Evolutionary conservation across 345 rosid genomes (phyloP), one percentile per base, ranked within the genome.

Genomic region (Rhodamnia rubescens): DNA sequence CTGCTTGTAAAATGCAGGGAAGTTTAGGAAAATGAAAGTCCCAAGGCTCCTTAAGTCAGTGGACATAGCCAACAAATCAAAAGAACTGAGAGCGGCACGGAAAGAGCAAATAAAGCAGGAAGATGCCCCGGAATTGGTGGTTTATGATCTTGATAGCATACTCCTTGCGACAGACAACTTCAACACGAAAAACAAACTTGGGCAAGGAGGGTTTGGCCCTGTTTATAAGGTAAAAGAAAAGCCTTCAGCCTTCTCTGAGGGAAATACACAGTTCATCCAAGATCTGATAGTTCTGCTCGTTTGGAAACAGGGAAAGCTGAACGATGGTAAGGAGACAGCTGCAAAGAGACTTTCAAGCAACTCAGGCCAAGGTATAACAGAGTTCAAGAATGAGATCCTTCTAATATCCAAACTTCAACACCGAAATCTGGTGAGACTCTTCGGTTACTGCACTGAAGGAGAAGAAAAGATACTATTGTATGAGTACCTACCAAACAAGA

Each of bases 361-460:
- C 27, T 95, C 98, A 1, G 91, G 95, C 14, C 95, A 93, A 90
- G 98, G 98, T 8, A 81, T 88, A 0, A 87, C 87, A 57, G 94
- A 95, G 80, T 92, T 95, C 64, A 89, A 87, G 87, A 94, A 92
- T 50, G 95, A 95, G 84, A 92, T 94, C 44, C 78, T 87, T 21
- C 87, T 93, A 22, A 93, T 94, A 42, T 88, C 97, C 3, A 91
- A 91, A 81, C 90, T 95, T 44, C 97, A 92, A 85, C 96, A 95
- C 85, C 84, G 92, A 40, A 94, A 94, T 81, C 92, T 94, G 5
- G 96, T 94, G 74, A 93, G 86, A 50, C 91, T 94, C 26, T 84
- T 91, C 3, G 94, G 96, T 3, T 95, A 91, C 80, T 94, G 96
- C 82, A 84, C 90, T 75, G 89, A 94, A 84, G 89, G 90, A 55